These are phyloP conservation scores for Herpetomonas tarakana DNA, from an alignment of 208 protist genomes.

Conservation along the genomic window DNA sequence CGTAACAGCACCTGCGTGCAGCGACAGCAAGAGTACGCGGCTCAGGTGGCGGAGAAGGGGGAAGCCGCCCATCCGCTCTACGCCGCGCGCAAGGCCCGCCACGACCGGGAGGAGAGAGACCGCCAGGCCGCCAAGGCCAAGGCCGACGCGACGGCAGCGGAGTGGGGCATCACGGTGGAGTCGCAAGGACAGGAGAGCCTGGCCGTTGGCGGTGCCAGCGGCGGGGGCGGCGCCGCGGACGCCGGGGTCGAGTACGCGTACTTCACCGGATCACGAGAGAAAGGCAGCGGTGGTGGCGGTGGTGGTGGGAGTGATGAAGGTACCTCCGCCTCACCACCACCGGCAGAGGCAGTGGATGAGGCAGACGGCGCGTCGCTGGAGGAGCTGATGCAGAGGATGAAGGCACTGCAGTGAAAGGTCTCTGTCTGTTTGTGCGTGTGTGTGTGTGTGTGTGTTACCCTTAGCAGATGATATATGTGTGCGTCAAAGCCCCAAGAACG, in stretches of 20 bases:
- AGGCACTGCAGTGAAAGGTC: conserved; percentile 25
- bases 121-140: conserved; percentile 26
- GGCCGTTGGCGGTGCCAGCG: conserved; percentile 5
- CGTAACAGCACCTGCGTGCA: conserved; percentile 58
- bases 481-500: no score
- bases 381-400: conserved; percentile 72
- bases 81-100: conserved; percentile 33
- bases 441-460: no score
- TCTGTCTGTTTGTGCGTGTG: neutral
- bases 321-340: no score
- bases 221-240: neutral
- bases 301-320: conserved; percentile 1
- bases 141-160: conserved; percentile 51
- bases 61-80: conserved; percentile 65
- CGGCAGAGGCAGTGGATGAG: conserved; percentile 10
- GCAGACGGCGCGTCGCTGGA: conserved; percentile 36
- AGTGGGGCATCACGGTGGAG: conserved; percentile 84
- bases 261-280: conserved; percentile 2
- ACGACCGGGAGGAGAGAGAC: conserved; percentile 37
- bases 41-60: conserved; percentile 17
- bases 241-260: conserved; percentile 45
- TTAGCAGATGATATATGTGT: no score
- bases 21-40: conserved; percentile 69
- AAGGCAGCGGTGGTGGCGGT: conserved; percentile 2
- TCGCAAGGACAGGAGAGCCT: conserved; percentile 26